Percentiles rank a stretch among this genome's conserved stretches.
These are phyloP conservation scores for Didymosphaeria variabile DNA, from an alignment of 2,329 filamentous ascomycete genomes.

Conservation along the genomic window DNA sequence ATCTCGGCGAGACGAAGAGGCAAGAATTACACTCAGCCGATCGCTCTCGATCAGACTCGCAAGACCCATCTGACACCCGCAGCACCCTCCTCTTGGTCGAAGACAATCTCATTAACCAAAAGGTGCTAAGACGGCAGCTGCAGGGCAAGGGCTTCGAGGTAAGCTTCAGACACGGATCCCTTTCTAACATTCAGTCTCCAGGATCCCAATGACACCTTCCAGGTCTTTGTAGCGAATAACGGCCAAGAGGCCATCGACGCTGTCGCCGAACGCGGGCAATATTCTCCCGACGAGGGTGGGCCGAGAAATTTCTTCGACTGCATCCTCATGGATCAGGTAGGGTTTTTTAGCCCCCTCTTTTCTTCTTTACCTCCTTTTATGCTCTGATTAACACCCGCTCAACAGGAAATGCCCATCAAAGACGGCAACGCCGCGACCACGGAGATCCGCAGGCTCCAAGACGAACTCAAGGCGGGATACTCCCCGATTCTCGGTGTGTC, in stretches of 20 bases:
- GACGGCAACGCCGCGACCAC: constrained; percentile 53
- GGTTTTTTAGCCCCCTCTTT: not conserved
- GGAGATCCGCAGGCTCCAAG: constrained; percentile 51
- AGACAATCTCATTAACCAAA: constrained; percentile 60
- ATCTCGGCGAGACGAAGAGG: constrained; percentile 36
- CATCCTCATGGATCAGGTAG: constrained; percentile 47
- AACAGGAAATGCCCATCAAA: constrained; percentile 55
- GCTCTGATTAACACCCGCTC: not conserved
- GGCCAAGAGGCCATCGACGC: constrained; percentile 56
- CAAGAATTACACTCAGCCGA: constrained; percentile 31
- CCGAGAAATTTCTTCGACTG: constrained; percentile 49
- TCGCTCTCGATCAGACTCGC: constrained; percentile 31
- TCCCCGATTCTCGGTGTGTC: constrained; percentile 51
- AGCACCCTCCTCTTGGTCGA: constrained; percentile 55
- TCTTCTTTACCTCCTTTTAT: too few species aligned
- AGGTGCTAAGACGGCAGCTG: constrained; percentile 60
- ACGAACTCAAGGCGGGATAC: constrained; percentile 39
- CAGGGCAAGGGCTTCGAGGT: constrained; percentile 55
- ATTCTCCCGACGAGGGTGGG: constrained; percentile 19
- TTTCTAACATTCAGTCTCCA: not conserved
- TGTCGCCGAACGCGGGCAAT: constrained; percentile 42
- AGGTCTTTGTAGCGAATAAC: constrained; percentile 52
- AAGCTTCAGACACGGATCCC: not conserved
- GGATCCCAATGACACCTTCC: not conserved
- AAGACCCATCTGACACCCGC: constrained; percentile 25